phyloP scores from a whole-genome alignment of 768 basidiomycete genomes.

The Epithele typhae region DNA sequence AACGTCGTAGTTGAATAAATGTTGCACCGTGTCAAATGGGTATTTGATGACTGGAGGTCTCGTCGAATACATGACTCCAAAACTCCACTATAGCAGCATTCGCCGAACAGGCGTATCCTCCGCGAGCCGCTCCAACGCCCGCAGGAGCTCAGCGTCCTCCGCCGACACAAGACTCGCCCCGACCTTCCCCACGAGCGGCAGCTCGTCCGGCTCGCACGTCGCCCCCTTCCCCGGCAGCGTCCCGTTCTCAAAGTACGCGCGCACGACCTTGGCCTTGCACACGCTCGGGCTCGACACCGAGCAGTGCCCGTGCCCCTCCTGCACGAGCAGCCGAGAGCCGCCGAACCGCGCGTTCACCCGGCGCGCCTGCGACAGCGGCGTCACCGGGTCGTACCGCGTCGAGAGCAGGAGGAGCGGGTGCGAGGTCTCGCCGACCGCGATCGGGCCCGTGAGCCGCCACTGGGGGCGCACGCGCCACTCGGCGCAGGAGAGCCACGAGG shows the following conservation, averaged over 20 bases:
- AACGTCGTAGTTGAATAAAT: too few species aligned
- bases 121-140: too few species aligned
- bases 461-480: slow-evolving; percentile 8
- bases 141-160: too few species aligned
- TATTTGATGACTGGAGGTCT: too few species aligned
- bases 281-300: background rate
- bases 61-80: too few species aligned
- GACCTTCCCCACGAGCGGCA: background rate
- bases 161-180: too few species aligned
- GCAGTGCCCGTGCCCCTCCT: slow-evolving; percentile 10
- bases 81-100: too few species aligned
- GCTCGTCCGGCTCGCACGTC: slow-evolving; percentile 1
- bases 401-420: slow-evolving; percentile 9
- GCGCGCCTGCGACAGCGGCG: slow-evolving; percentile 6
- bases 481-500: slow-evolving; percentile 1
- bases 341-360: slow-evolving; percentile 3
- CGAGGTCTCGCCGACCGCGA: slow-evolving; percentile 5
- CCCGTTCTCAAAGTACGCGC: slow-evolving; percentile 1
- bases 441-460: slow-evolving; percentile 5
- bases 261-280: background rate
- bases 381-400: slow-evolving; percentile 9
- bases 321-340: slow-evolving; percentile 7
- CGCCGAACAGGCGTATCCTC: too few species aligned
- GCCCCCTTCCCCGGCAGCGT: slow-evolving; percentile 3
- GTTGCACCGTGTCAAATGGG: too few species aligned